These are phyloP conservation scores for Moricandia moricandioides DNA, from an alignment of 345 rosid genomes.

Conservation along the genomic window DNA sequence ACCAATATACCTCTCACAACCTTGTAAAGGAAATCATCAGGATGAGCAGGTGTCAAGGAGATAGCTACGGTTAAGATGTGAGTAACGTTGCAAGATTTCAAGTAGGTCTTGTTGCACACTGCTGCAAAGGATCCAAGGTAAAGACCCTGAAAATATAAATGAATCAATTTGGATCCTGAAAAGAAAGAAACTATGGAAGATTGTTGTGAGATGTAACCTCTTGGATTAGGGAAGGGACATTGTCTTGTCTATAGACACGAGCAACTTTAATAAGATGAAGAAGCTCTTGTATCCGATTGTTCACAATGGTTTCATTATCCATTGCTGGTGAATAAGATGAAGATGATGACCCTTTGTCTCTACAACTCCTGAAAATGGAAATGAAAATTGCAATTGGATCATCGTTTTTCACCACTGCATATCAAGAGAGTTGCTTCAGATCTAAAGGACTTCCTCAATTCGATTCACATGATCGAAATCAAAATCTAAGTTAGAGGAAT, in stretches of 20 bases:
- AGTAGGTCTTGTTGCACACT: slow-evolving; percentile 43
- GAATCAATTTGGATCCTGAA: too few species aligned
- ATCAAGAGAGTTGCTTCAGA: too few species aligned
- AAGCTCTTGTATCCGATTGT: slow-evolving; percentile 48
- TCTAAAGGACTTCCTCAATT: too few species aligned
- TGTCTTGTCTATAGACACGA: slow-evolving; percentile 44
- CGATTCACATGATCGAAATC: too few species aligned
- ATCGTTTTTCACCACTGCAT: too few species aligned
- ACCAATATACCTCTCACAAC: neutral
- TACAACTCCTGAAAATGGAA: slow-evolving; percentile 24
- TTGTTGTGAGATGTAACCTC: slow-evolving; percentile 40
- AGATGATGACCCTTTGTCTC: slow-evolving; percentile 13
- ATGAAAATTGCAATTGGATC: neutral
- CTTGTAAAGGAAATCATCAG: slow-evolving; percentile 46
- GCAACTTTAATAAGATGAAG: slow-evolving; percentile 43
- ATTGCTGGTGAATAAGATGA: slow-evolving; percentile 23
- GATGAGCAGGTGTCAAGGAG: slow-evolving; percentile 40
- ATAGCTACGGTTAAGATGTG: slow-evolving; percentile 50
- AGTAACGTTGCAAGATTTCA: slow-evolving; percentile 45
- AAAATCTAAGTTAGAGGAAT: too few species aligned
- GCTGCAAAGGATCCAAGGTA: slow-evolving; percentile 52
- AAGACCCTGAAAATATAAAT: slow-evolving; percentile 37
- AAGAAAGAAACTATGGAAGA: too few species aligned
- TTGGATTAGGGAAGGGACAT: slow-evolving; percentile 50
- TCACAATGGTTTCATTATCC: slow-evolving; percentile 38